These are phyloP conservation scores for Fusarium sp. DNA, from an alignment of 2,329 filamentous ascomycete genomes.

Conservation along the genomic window DNA sequence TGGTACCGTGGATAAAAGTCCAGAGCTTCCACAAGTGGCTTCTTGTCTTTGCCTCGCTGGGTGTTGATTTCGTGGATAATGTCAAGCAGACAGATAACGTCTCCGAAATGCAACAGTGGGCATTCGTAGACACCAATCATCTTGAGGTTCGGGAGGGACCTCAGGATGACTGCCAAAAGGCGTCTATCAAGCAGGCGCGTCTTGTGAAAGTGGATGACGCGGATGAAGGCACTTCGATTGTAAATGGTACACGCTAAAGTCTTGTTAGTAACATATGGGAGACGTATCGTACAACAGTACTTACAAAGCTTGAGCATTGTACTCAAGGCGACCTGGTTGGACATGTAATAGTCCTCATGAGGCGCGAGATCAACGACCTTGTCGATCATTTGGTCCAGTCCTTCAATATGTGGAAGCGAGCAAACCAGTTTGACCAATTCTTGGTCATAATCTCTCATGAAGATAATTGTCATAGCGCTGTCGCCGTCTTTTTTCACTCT, in stretches of 20 bases:
- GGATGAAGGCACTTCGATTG: constrained; percentile 25
- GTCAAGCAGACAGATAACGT: constrained; percentile 50
- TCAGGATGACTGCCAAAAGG: constrained; percentile 50
- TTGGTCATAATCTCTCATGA: background rate
- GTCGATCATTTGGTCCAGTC: constrained; percentile 3
- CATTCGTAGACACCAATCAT: constrained; percentile 54
- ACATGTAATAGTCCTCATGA: constrained; percentile 14
- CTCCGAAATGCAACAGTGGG: constrained; percentile 52
- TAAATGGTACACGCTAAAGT: constrained; percentile 43
- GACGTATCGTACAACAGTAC: constrained; percentile 8
- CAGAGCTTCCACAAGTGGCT: constrained; percentile 40
- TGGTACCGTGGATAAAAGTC: constrained; percentile 53
- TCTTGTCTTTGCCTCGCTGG: constrained; percentile 17
- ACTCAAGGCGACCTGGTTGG: constrained; percentile 20
- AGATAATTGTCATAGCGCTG: no score
- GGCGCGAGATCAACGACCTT: background rate
- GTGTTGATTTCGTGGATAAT: constrained; percentile 52
- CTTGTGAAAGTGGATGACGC: constrained; percentile 48
- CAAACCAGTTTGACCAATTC: constrained; percentile 13
- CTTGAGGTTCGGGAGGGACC: constrained; percentile 47
- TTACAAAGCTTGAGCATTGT: constrained; percentile 37
- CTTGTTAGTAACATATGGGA: constrained; percentile 16
- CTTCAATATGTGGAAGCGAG: constrained; percentile 16
- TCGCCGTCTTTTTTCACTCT: no score
- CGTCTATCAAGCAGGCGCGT: constrained; percentile 49